These are phyloP conservation scores for Serendipita sp. DNA, from an alignment of 768 basidiomycete genomes.

Conservation along the genomic window DNA sequence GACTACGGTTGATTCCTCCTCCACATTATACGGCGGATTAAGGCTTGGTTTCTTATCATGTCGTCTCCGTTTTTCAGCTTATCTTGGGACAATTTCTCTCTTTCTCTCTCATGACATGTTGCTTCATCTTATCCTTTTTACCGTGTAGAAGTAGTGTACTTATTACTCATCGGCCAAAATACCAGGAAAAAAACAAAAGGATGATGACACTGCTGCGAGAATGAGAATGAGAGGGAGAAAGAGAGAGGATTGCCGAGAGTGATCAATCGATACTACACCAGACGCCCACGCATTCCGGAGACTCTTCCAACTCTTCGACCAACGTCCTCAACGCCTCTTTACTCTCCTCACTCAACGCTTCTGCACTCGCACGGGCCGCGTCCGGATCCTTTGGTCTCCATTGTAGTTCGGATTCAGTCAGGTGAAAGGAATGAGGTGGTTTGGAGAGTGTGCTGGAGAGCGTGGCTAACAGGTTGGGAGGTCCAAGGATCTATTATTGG, in stretches of 20 bases:
- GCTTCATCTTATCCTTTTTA: too few relatives aligned
- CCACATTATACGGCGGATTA: too few relatives aligned
- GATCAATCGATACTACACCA: background rate
- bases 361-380: background rate
- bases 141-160: too few relatives aligned
- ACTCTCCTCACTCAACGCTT: background rate
- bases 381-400: background rate
- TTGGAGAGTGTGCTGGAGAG: background rate
- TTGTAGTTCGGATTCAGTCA: background rate
- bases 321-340: background rate
- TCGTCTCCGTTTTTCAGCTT: too few relatives aligned
- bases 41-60: too few relatives aligned
- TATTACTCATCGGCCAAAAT: too few relatives aligned
- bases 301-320: background rate
- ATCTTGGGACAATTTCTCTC: too few relatives aligned
- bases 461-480: background rate
- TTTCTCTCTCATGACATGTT: too few relatives aligned
- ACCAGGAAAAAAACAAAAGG: too few relatives aligned
- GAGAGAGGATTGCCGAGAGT: background rate
- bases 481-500: background rate
- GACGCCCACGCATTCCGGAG: background rate
- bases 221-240: too few relatives aligned
- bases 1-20: too few relatives aligned
- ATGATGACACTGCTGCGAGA: too few relatives aligned
- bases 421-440: background rate